Evolutionary conservation across 352 stramenopile genomes (phyloP), one percentile per base, ranked within the genome.

Genomic region (Globisporangium cederbergense): DNA sequence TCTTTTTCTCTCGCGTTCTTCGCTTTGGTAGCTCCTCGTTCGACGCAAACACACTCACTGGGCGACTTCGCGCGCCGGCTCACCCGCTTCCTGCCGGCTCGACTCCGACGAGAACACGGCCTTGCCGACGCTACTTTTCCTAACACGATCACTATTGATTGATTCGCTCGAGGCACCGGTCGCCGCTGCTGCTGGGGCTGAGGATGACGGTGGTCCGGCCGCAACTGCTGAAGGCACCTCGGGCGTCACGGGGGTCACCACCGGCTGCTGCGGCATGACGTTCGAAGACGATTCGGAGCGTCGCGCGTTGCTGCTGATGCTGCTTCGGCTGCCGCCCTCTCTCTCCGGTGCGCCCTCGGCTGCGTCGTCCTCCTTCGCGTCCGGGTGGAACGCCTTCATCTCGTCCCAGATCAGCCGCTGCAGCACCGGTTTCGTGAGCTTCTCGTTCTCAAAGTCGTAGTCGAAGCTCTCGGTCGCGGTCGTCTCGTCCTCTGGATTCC

Each of bases 401-500:
- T 96, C 88, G 14, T 93, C 84, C 82, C 83, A 95, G 36, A 96
- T 95, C 52, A 94, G 81, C 47, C 78, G 79, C 67, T 96, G 87
- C 43, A 96, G 68, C 66, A 89, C 79, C 0, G 78, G 77, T 51
- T 96, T 96, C 2, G 82, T 94, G 16, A 95, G 74, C 53, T 92
- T 90, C 57, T 91, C 83, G 62, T 93, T 91, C 68, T 96, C 88
- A 68, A 96, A 96, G 28, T 94, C 83, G 57, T 91, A 96, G 60
- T 94, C 84, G 54, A 95, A 96, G 65, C 68, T 77, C n/a, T 68
- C 68, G 1, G 65, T 66, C 7, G 83, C 83, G 28, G 75, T 82
- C 3, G 91, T 96, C 78, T 98, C 94, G 57, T 98, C 86, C 10
- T 96, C 86, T 9, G 70, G 38, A 58, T 96, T 91, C 46, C 97